A percentile compares a stretch with the other conserved stretches of the same genome.
phyloP scores from a whole-genome alignment of 2,329 filamentous ascomycete species.

The Coniella vitis region DNA sequence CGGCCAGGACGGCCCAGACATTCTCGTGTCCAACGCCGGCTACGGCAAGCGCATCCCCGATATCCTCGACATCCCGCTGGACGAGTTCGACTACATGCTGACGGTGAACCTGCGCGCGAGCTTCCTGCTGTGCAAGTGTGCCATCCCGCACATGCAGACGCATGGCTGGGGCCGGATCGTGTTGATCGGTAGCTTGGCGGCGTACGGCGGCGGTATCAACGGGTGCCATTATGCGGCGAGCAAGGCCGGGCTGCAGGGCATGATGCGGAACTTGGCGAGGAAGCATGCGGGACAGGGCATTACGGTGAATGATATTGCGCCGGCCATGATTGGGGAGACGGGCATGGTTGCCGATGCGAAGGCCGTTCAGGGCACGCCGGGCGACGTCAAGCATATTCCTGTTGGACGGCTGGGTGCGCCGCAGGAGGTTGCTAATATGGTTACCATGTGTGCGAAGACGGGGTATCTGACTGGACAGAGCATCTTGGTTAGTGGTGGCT shows the following conservation, averaged over 20 bases:
- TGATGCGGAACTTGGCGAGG: constrained; percentile 58
- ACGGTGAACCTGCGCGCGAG: constrained; percentile 56
- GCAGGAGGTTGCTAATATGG: constrained; percentile 53
- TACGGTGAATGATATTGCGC: constrained; percentile 61
- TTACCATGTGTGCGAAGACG: constrained; percentile 54
- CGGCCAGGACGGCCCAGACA: constrained; percentile 46
- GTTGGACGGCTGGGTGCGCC: constrained; percentile 51
- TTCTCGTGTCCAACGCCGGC: constrained; percentile 60
- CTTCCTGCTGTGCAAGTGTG: constrained; percentile 54
- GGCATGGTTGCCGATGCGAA: constrained; percentile 56
- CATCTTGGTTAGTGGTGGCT: constrained; percentile 43
- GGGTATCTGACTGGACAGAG: constrained; percentile 55
- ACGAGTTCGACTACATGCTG: constrained; percentile 58
- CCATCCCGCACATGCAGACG: constrained; percentile 53
- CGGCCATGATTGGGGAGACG: constrained; percentile 60
- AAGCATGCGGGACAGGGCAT: constrained; percentile 54
- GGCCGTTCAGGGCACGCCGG: constrained; percentile 42
- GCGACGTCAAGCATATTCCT: constrained; percentile 53
- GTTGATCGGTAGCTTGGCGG: constrained; percentile 58
- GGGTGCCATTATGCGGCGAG: constrained; percentile 55
- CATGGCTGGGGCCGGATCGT: constrained; percentile 58
- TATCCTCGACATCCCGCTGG: constrained; percentile 52
- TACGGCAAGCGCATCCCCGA: constrained; percentile 53
- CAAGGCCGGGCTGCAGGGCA: constrained; percentile 54
- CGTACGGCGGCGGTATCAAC: constrained; percentile 57